Conservation (phyloP, 371 early-diverging fungal species). For the Mucor ambiguus region DNA sequence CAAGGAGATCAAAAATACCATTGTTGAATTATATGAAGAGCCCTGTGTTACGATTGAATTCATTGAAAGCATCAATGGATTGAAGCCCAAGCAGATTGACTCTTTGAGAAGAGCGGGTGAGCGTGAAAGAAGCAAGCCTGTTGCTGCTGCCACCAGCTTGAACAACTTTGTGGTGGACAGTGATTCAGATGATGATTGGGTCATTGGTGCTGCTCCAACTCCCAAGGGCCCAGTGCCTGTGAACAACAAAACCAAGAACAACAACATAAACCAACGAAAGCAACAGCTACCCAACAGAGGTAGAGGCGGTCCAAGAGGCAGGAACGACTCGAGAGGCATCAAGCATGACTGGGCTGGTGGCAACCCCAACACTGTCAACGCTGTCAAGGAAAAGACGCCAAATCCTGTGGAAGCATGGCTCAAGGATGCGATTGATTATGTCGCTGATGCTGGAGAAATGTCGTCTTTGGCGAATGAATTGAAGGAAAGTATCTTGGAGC, state of each 20-base stretch:
- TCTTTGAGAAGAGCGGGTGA: constrained; percentile 39
- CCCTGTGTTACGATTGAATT: constrained; percentile 54
- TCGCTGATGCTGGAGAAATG: constrained; percentile 12
- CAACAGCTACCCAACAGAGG: neutral
- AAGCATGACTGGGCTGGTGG: constrained; percentile 29
- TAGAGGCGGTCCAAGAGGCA: neutral
- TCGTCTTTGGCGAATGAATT: constrained; percentile 22
- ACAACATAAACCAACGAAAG: neutral
- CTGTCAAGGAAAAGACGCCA: constrained; percentile 14
- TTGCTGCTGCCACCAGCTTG: constrained; percentile 10
- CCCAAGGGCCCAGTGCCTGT: constrained; percentile 3
- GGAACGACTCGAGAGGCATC: neutral
- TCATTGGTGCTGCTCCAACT: constrained; percentile 26
- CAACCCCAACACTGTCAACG: constrained; percentile 29
- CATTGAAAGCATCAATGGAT: constrained; percentile 33
- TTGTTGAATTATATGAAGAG: constrained; percentile 51
- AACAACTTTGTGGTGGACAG: constrained; percentile 8
- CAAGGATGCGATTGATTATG: constrained; percentile 44
- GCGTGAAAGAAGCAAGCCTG: constrained; percentile 32
- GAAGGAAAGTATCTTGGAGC: constrained; percentile 36
- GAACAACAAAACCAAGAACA: neutral
- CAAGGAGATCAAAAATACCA: constrained; percentile 32
- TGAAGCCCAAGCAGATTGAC: constrained; percentile 45
- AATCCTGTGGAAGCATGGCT: constrained; percentile 53
- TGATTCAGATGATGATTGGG: constrained; percentile 47